Evolutionary conservation across 148 eudicot genomes (phyloP).

Genomic region (Fagopyrum esculentum): DNA sequence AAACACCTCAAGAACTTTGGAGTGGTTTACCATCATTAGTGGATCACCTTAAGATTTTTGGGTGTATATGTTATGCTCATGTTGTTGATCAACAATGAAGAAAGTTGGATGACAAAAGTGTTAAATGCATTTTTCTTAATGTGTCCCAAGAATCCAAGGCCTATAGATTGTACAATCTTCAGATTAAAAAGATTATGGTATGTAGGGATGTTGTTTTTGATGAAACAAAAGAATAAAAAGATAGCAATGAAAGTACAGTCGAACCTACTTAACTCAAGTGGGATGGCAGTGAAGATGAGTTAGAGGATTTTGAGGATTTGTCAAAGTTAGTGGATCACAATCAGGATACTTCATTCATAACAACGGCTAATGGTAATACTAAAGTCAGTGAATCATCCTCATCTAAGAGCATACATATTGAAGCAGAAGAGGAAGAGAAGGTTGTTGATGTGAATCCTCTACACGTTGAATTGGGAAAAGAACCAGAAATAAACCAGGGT

Average conservation of each 20-base stretch:
- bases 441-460: neutral
- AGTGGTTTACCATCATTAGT: neutral
- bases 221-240: neutral
- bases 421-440: neutral
- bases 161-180: too few relatives aligned
- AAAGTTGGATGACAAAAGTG: constrained; percentile 15
- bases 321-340: neutral
- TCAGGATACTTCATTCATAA: neutral
- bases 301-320: neutral
- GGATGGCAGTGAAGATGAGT: neutral
- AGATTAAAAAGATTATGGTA: too few relatives aligned
- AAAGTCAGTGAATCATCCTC: neutral
- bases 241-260: neutral
- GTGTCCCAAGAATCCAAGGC: too few relatives aligned
- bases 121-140: constrained; percentile 6
- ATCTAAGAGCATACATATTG: neutral
- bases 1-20: constrained; percentile 17
- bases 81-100: constrained; percentile 1
- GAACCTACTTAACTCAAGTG: neutral
- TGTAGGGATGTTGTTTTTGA: neutral
- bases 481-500: neutral
- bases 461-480: neutral
- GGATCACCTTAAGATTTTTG: constrained; percentile 15
- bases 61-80: constrained; percentile 13
- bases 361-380: neutral